phyloP scores from a whole-genome alignment of 768 basidiomycete species.

The Auriscalpium orientale region DNA sequence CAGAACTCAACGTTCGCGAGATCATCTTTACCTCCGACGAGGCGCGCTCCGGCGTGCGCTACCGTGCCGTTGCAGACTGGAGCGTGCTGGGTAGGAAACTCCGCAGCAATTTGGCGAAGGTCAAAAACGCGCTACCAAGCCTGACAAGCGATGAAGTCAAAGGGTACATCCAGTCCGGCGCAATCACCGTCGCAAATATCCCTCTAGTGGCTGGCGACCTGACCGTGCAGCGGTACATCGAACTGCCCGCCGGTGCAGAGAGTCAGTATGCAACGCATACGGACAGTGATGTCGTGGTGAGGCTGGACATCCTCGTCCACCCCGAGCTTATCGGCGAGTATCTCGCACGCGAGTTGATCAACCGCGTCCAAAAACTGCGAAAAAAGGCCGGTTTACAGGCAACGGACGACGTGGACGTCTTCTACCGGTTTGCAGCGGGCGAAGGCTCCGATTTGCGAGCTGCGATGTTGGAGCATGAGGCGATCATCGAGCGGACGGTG shows the following conservation, averaged over 20 bases:
- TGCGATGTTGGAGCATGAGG: slow-evolving; percentile 60
- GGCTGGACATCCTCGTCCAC: slow-evolving; percentile 85
- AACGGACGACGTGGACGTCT: slow-evolving; percentile 88
- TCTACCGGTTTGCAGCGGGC: slow-evolving; percentile 72
- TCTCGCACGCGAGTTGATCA: slow-evolving; percentile 82
- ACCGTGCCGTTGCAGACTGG: slow-evolving; percentile 93
- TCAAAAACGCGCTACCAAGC: slow-evolving; percentile 78
- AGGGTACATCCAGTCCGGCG: slow-evolving; percentile 63
- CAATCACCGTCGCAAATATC: slow-evolving; percentile 82
- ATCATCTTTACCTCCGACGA: slow-evolving; percentile 89
- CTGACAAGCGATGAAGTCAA: slow-evolving; percentile 82
- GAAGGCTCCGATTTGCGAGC: slow-evolving; percentile 52
- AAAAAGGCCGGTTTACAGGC: slow-evolving; percentile 95
- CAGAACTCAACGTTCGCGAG: slow-evolving; percentile 92
- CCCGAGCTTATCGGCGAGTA: slow-evolving; percentile 83
- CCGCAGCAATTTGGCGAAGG: slow-evolving; percentile 83
- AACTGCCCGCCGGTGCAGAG: slow-evolving; percentile 50
- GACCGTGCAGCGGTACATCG: slow-evolving; percentile 84
- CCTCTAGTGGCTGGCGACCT: slow-evolving; percentile 87
- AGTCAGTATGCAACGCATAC: slow-evolving; percentile 74
- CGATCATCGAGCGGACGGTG: slow-evolving; percentile 66
- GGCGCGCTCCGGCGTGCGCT: slow-evolving; percentile 74
- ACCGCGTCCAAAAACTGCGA: slow-evolving; percentile 88
- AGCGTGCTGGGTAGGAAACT: slow-evolving; percentile 88
- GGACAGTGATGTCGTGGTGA: slow-evolving; percentile 90